These are phyloP conservation scores for Trichoderma endophyticum DNA, from an alignment of 2,329 filamentous ascomycete species.

Conservation along the genomic window DNA sequence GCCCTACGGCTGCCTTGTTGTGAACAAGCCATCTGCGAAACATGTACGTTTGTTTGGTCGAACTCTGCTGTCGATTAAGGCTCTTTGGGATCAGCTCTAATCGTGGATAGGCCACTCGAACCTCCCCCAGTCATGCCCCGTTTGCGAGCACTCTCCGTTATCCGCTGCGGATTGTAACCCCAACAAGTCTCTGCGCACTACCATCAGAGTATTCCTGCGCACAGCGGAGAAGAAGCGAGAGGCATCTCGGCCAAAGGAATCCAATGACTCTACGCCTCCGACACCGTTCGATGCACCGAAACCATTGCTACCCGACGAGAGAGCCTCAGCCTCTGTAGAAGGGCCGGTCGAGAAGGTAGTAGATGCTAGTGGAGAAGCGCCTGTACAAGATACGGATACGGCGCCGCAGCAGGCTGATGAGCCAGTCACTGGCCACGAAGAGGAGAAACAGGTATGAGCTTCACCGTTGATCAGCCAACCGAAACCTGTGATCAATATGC, in stretches of 20 bases:
- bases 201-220: constrained; percentile 85
- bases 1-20: constrained; percentile 91
- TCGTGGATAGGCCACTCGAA: constrained; percentile 64
- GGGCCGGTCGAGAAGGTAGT: constrained; percentile 22
- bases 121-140: constrained; percentile 76
- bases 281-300: constrained; percentile 43
- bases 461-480: background rate
- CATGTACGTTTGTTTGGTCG: constrained; percentile 54
- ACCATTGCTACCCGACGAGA: constrained; percentile 30
- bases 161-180: constrained; percentile 82
- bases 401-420: background rate
- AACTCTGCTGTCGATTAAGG: constrained; percentile 7
- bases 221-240: constrained; percentile 89
- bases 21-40: constrained; percentile 89
- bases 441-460: constrained; percentile 17
- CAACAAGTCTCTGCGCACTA: constrained; percentile 87
- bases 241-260: constrained; percentile 53
- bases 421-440: constrained; percentile 1
- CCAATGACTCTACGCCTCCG: constrained; percentile 38
- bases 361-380: background rate
- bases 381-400: background rate
- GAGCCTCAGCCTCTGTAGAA: constrained; percentile 20
- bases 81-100: background rate
- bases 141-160: constrained; percentile 89
- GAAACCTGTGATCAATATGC: background rate